phyloP scores from a whole-genome alignment of 108 stramenopile species.

The Nitzschia sp. region DNA sequence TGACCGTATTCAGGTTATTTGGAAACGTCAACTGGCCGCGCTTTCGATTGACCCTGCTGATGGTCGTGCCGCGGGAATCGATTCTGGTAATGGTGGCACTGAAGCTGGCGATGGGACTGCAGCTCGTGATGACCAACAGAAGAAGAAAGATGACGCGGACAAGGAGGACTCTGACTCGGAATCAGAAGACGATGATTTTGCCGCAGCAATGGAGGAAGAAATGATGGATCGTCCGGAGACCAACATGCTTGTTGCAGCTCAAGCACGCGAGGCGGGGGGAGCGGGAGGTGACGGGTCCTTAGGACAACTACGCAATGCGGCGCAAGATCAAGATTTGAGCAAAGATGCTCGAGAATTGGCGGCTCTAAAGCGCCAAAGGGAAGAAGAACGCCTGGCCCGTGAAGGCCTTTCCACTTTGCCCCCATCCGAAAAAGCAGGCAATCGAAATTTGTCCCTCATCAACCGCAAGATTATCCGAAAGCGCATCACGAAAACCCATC shows the following conservation, averaged over 20 bases:
- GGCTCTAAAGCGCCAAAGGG: slow-evolving; percentile 65
- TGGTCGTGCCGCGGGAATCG: slow-evolving; percentile 41
- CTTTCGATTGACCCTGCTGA: slow-evolving; percentile 43
- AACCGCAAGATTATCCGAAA: slow-evolving; percentile 72
- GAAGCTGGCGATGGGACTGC: slow-evolving; percentile 38
- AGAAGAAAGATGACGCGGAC: slow-evolving; percentile 27
- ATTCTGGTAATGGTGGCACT: slow-evolving; percentile 28
- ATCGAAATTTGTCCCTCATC: neutral
- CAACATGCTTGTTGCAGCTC: slow-evolving; percentile 69
- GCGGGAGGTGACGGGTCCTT: slow-evolving; percentile 24
- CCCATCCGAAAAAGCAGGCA: slow-evolving; percentile 6
- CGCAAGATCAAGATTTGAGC: slow-evolving; percentile 56
- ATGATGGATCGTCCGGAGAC: slow-evolving; percentile 63
- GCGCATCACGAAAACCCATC: slow-evolving; percentile 72
- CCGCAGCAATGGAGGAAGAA: slow-evolving; percentile 73
- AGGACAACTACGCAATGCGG: slow-evolving; percentile 40
- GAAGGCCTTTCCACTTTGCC: slow-evolving; percentile 44
- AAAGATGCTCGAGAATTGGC: slow-evolving; percentile 82
- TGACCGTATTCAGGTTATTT: slow-evolving; percentile 87
- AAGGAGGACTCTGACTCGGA: slow-evolving; percentile 52
- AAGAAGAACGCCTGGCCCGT: slow-evolving; percentile 70
- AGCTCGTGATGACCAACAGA: slow-evolving; percentile 22
- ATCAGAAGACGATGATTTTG: slow-evolving; percentile 62
- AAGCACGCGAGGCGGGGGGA: slow-evolving; percentile 40
- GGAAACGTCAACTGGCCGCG: slow-evolving; percentile 79